These are phyloP conservation scores for Angomonas deanei DNA, from an alignment of 208 protist species.

Conservation along the genomic window DNA sequence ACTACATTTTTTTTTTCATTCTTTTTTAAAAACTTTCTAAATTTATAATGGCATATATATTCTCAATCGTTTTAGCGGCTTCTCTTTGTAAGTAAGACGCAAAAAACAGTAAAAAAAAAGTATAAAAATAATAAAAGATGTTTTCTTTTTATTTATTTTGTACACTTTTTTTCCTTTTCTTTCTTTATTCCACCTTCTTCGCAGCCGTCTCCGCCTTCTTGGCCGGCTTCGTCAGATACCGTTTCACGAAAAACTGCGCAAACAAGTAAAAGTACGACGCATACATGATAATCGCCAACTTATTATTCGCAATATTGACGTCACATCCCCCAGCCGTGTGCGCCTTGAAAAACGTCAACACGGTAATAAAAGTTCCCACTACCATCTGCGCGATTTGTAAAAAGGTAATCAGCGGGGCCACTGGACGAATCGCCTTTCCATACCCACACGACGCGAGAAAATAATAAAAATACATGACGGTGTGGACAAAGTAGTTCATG, in stretches of 20 bases:
- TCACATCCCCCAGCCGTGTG: conserved; percentile 40
- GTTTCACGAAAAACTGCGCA: conserved; percentile 55
- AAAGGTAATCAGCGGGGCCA: conserved; percentile 71
- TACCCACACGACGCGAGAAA: conserved; percentile 41
- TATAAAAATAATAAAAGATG: neutral
- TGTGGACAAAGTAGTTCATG: conserved; percentile 92
- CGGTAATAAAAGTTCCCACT: conserved; percentile 56
- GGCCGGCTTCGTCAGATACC: conserved; percentile 31
- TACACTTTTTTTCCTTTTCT: neutral
- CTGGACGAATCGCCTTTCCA: conserved; percentile 29
- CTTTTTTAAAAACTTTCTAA: neutral
- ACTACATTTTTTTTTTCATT: too few relatives aligned
- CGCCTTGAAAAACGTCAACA: conserved; percentile 30
- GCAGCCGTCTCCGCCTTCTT: conserved; percentile 3
- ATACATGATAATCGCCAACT: conserved; percentile 78
- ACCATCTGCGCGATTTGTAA: conserved; percentile 88
- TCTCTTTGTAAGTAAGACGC: neutral
- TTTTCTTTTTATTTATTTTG: neutral
- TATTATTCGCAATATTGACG: conserved; percentile 24
- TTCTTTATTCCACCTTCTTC: neutral
- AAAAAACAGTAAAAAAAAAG: conserved; percentile 10
- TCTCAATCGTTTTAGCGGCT: too few relatives aligned
- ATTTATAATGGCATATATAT: too few relatives aligned
- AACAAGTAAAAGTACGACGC: conserved; percentile 84
- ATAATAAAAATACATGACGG: conserved; percentile 94